Evolutionary conservation across 2,329 filamentous ascomycete species (phyloP).

Genomic region (Anisogramma anomala): DNA sequence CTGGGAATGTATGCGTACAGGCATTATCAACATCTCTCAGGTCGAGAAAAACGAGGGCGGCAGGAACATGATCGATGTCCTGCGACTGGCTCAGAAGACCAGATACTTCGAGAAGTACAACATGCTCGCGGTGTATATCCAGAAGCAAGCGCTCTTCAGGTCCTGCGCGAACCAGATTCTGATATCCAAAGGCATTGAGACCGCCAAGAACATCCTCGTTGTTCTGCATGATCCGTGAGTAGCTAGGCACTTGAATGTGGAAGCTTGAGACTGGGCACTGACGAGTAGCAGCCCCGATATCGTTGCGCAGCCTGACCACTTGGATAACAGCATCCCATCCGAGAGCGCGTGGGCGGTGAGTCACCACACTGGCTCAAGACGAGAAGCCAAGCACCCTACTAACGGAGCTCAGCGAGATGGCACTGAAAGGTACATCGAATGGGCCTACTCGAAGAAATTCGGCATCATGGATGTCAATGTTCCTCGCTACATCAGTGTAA

Average conservation of each 20-base stretch:
- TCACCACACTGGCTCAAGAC: conserved; percentile 15
- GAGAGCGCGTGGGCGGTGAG: conserved; percentile 85
- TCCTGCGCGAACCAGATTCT: conserved; percentile 81
- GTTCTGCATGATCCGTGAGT: conserved; percentile 85
- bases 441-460: conserved; percentile 66
- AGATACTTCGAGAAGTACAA: conserved; percentile 58
- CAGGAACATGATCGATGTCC: conserved; percentile 64
- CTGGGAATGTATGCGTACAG: conserved; percentile 80
- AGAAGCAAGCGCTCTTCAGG: conserved; percentile 58
- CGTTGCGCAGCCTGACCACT: conserved; percentile 51
- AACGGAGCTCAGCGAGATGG: conserved; percentile 55
- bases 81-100: conserved; percentile 65
- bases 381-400: not conserved
- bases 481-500: conserved; percentile 47
- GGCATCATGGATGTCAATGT: conserved; percentile 88
- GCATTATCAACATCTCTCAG: conserved; percentile 43
- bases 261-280: conserved; percentile 5
- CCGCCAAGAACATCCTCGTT: conserved; percentile 59
- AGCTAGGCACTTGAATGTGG: conserved; percentile 2
- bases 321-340: conserved; percentile 63
- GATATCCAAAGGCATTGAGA: conserved; percentile 60
- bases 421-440: conserved; percentile 69
- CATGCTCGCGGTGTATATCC: conserved; percentile 73
- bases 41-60: conserved; percentile 42
- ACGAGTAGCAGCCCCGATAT: conserved; percentile 49